phyloP scores from a whole-genome alignment of 306 rosid species.

The Citrullus mucosospermus region DNA sequence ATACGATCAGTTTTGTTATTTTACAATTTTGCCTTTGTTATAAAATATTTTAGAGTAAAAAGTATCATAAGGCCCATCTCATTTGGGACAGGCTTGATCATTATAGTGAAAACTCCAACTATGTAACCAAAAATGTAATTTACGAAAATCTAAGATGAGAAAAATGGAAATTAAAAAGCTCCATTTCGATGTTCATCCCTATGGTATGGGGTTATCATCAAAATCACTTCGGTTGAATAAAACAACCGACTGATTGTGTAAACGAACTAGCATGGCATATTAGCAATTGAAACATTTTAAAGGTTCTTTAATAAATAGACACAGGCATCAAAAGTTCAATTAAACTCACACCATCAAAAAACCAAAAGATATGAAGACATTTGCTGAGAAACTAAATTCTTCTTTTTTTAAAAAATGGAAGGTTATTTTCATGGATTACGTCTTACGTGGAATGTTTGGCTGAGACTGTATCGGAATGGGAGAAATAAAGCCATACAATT shows the following conservation, averaged over 20 bases:
- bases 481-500: constrained; percentile 29
- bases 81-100: too few species aligned
- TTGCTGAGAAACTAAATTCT: neutral
- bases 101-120: too few species aligned
- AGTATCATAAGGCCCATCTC: too few species aligned
- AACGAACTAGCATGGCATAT: neutral
- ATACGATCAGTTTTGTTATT: too few species aligned
- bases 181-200: constrained; percentile 33
- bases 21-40: too few species aligned
- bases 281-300: neutral
- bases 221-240: constrained; percentile 74
- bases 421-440: neutral
- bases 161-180: constrained; percentile 14
- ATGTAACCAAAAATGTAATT: too few species aligned
- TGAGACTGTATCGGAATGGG: constrained; percentile 2
- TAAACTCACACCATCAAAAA: neutral
- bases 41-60: too few species aligned
- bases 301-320: neutral
- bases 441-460: neutral
- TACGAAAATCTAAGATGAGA: too few species aligned
- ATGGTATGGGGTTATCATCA: constrained; percentile 52
- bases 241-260: constrained; percentile 16
- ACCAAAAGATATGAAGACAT: neutral
- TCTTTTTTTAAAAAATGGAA: neutral
- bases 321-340: neutral